Evolutionary conservation across 1,284 basidiomycete species (phyloP).

Genomic region (Trichosporon sp.): DNA sequence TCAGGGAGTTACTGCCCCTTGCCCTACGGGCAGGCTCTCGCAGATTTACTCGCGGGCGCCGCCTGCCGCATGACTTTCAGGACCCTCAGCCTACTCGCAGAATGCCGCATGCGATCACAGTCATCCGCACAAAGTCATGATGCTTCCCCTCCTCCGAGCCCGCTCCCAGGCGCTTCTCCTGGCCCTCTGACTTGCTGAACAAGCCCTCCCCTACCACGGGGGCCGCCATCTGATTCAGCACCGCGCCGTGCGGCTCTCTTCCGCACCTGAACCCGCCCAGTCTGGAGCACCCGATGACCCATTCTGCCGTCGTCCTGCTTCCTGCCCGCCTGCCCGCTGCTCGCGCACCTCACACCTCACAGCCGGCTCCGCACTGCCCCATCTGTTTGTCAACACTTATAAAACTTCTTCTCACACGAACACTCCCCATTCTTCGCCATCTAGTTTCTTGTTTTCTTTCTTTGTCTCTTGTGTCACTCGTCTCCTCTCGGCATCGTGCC

Average conservation of each 20-base stretch:
- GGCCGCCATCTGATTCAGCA: neutral
- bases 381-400: neutral
- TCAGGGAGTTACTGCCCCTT: neutral
- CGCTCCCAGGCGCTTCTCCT: no score
- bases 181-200: neutral
- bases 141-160: neutral
- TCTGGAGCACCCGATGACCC: neutral
- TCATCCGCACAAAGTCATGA: neutral
- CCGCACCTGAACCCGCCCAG: neutral
- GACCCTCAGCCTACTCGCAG: neutral
- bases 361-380: neutral
- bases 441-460: neutral
- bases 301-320: neutral
- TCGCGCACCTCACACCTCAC: no score
- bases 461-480: conserved; percentile 7
- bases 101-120: neutral
- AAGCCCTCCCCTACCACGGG: neutral
- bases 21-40: neutral
- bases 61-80: neutral
- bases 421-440: neutral
- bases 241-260: neutral
- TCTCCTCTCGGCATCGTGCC: neutral
- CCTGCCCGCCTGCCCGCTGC: neutral
- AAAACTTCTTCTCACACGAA: neutral
- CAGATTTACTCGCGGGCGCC: neutral